phyloP scores from a whole-genome alignment of 225 moss, liverwort and hornwort genomes.

The Asterella californica region DNA sequence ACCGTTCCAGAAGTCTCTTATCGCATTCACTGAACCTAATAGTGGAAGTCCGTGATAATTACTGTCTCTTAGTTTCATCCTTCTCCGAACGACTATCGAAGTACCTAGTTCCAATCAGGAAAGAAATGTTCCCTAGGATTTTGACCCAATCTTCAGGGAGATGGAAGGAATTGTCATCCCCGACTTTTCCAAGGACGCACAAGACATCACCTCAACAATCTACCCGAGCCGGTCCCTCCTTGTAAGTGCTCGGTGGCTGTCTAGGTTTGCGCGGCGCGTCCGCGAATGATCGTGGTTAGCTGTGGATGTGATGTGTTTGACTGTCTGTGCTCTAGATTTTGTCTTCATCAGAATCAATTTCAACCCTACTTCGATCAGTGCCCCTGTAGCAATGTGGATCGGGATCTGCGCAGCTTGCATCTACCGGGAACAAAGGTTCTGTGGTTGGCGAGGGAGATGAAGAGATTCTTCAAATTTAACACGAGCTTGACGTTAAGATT shows the following conservation, averaged over 20 bases:
- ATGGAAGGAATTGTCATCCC: too few relatives aligned
- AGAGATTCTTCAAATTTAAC: too few relatives aligned
- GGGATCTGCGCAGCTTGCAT: constrained; percentile 12
- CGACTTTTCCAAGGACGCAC: constrained; percentile 17
- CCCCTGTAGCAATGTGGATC: neutral
- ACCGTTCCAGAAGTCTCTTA: constrained; percentile 88
- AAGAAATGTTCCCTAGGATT: too few relatives aligned
- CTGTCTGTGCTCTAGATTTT: neutral
- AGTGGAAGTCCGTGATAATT: too few relatives aligned
- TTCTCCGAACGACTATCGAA: neutral
- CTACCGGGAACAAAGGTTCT: neutral
- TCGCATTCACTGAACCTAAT: constrained; percentile 18
- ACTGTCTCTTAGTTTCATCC: neutral
- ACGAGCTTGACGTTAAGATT: neutral
- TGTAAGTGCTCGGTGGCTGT: constrained; percentile 7
- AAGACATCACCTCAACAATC: constrained; percentile 15
- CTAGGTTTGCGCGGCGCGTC: constrained; percentile 1
- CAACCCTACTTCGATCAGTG: constrained; percentile 10
- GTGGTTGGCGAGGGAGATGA: neutral
- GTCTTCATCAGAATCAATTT: neutral
- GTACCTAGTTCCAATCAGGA: too few relatives aligned
- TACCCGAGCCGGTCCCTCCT: constrained; percentile 13
- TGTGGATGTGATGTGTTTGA: neutral
- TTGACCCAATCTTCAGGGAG: neutral
- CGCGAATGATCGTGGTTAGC: neutral